These are phyloP conservation scores for Xylaria digitata DNA, from an alignment of 2,329 filamentous ascomycete genomes.

Conservation along the genomic window DNA sequence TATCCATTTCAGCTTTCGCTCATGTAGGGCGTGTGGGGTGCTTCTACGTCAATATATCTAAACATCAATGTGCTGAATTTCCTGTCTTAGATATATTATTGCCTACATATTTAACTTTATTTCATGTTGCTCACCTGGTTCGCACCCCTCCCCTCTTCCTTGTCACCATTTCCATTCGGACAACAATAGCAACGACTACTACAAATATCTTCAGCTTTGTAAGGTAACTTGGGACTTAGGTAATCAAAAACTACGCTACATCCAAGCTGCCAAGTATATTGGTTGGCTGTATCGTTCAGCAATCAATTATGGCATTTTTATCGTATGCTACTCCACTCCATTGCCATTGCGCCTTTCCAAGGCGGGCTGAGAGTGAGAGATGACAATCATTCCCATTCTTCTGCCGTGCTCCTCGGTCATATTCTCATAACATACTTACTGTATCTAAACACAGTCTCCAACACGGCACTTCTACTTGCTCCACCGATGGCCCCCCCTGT, in stretches of 20 bases:
- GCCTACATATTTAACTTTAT: slow-evolving; percentile 20
- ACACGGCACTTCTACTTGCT: slow-evolving; percentile 37
- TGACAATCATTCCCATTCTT: slow-evolving; percentile 1
- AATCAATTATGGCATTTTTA: background rate
- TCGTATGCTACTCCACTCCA: background rate
- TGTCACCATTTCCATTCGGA: background rate
- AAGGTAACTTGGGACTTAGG: no score
- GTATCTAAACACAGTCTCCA: slow-evolving; percentile 30
- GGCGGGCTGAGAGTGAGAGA: slow-evolving; percentile 4
- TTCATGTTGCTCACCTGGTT: slow-evolving; percentile 11
- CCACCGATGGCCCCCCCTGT: slow-evolving; percentile 26
- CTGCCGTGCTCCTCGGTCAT: slow-evolving; percentile 7
- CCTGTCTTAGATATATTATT: slow-evolving; percentile 25
- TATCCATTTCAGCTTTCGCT: slow-evolving; percentile 9
- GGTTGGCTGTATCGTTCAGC: background rate
- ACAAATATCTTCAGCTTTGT: background rate
- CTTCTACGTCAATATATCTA: slow-evolving; percentile 23
- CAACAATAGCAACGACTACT: background rate
- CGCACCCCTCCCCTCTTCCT: background rate
- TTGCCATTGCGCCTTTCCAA: background rate
- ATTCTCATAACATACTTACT: background rate
- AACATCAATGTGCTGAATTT: slow-evolving; percentile 9
- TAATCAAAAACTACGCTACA: background rate
- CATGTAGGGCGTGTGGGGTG: slow-evolving; percentile 20
- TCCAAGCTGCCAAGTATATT: no score